phyloP scores from a whole-genome alignment of 768 basidiomycete species.

The Kockovaella imperatae region DNA sequence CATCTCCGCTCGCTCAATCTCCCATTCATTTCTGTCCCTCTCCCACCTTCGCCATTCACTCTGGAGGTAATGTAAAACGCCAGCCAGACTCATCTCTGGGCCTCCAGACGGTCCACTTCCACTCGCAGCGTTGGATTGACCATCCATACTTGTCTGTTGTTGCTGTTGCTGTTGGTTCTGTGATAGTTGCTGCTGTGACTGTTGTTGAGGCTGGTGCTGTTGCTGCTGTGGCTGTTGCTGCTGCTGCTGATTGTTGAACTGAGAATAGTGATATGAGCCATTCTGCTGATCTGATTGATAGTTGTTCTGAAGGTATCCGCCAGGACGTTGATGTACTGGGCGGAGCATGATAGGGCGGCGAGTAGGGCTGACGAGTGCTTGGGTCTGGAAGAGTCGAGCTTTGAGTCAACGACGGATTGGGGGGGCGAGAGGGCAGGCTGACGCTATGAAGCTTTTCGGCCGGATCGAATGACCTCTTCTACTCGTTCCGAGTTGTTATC shows the following conservation, averaged over 20 bases:
- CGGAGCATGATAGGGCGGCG: no score
- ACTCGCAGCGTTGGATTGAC: conserved; percentile 13
- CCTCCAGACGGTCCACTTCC: conserved; percentile 5
- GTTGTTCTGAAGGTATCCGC: no score
- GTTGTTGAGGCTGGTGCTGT: conserved; percentile 12
- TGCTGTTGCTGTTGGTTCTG: conserved; percentile 10
- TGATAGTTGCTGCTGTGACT: conserved; percentile 10
- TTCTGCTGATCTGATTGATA: no score
- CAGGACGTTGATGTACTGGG: no score
- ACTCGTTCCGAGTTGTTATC: no score
- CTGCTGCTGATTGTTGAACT: conserved; percentile 47
- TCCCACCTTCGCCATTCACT: conserved; percentile 97
- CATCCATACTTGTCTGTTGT: conserved; percentile 16
- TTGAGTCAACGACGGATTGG: no score
- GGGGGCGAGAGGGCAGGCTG: no score
- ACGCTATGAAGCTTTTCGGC: no score
- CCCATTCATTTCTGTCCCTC: conserved; percentile 98
- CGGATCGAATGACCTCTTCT: no score
- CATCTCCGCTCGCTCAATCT: conserved; percentile 99
- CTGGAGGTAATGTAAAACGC: conserved; percentile 93
- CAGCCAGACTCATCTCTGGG: conserved; percentile 77
- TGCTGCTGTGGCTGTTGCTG: conserved; percentile 23
- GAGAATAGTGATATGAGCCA: no score
- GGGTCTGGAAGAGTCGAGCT: no score
- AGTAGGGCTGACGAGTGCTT: no score